Evolutionary conservation across 2,329 filamentous ascomycete genomes (phyloP), one percentile per base, ranked within the genome.

Genomic region (Talaromyces sp.): DNA sequence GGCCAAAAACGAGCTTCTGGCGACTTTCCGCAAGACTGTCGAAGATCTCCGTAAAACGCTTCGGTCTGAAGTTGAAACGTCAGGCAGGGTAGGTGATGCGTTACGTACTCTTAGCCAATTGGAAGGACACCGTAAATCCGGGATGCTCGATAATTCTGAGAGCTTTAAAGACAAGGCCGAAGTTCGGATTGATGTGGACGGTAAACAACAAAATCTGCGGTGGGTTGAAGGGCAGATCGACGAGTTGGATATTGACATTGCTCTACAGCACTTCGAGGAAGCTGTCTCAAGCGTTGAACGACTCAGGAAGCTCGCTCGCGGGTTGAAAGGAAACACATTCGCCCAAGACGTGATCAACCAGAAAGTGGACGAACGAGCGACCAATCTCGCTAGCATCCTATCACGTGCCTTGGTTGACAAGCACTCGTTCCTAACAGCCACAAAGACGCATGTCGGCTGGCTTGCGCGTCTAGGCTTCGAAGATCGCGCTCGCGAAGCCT

Each of bases 201-300:
- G 95, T 58, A 96, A 96, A 73, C 93, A 97, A 76, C 92, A 98
- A 75, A 97, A 95, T 74, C 85, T 99, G 56, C 90, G 94, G 62
- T 97, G 92, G 92, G 92, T 99, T 0, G 95, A 99, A 76, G 88
- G 89, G 61, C 92, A 98, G 78, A 91, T 99, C 76, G 95, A 99
- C 74, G 92, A 96, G 73, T 86, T 99, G 6, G 95, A 99, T 73
- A 98, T 98, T 71, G 90, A 96, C 71, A 93, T 99, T 72, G 94
- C 95, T 0, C 84, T 97, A 60, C 94, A 98, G 75, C 86, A 87
- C 49, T 95, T 97, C 69, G 93, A 97, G 71, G 86, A 89, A 22
- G 91, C 95, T 0, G 95, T 98, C 0, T 84, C 85, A 5, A 87
- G 89, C 35, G 90, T 97, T 1, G 95, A 98, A 77, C 92, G 91